Percentiles rank a stretch among this genome's conserved stretches.
Conservation (phyloP, 108 stramenopile species). For the Mediolabrus comicus region DNA sequence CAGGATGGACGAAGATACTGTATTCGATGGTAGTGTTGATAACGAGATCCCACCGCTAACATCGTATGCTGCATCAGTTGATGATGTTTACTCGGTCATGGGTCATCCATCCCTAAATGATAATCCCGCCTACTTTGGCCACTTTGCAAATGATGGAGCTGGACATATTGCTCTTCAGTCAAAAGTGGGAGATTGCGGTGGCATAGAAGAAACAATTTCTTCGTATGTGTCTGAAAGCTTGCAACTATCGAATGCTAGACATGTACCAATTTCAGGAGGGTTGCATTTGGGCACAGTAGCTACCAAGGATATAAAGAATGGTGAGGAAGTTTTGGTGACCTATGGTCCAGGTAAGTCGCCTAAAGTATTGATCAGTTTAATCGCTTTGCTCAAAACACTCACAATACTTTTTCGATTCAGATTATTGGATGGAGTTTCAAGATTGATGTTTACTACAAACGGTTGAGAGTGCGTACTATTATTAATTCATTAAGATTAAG, state of each 20-base stretch:
- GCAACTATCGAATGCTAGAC: neutral
- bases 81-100: slow-evolving; percentile 1
- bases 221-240: slow-evolving; percentile 6
- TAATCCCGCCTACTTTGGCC: slow-evolving; percentile 2
- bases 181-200: neutral
- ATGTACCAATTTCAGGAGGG: neutral
- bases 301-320: neutral
- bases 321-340: slow-evolving; percentile 5
- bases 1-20: neutral
- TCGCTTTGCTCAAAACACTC: too few relatives aligned
- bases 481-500: too few relatives aligned
- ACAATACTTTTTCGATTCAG: too few relatives aligned
- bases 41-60: neutral
- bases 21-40: neutral
- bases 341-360: too few relatives aligned
- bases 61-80: neutral
- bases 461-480: too few relatives aligned
- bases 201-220: neutral
- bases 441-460: too few relatives aligned
- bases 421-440: neutral
- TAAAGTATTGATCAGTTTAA: too few relatives aligned
- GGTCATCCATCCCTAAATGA: neutral
- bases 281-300: slow-evolving; percentile 8
- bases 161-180: slow-evolving; percentile 6
- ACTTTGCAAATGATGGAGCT: slow-evolving; percentile 7